These are phyloP conservation scores for Aureobasidium lini DNA, from an alignment of 2,329 filamentous ascomycete species.

Conservation along the genomic window DNA sequence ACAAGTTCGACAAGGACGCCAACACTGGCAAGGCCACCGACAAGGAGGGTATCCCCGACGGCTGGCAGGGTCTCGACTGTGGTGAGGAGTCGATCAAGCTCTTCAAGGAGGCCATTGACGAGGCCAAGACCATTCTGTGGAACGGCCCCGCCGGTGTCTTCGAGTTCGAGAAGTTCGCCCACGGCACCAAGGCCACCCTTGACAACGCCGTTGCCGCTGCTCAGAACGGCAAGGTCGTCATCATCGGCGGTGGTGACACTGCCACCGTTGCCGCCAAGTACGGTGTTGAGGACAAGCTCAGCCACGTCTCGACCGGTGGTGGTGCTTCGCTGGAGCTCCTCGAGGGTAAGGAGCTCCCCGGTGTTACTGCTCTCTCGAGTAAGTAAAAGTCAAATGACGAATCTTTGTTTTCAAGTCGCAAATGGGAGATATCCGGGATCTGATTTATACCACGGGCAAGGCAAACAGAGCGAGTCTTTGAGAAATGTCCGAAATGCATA, in stretches of 20 bases:
- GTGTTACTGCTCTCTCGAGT: conserved; percentile 82
- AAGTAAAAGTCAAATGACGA: conserved; percentile 40
- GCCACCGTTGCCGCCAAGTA: conserved; percentile 98
- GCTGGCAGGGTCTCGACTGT: conserved; percentile 97
- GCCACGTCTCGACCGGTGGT: conserved; percentile 95
- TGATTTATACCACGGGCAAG: conserved; percentile 15
- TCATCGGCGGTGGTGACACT: conserved; percentile 97
- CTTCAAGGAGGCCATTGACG: conserved; percentile 78
- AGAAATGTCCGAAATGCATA: conserved; percentile 11
- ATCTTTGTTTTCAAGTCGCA: neutral
- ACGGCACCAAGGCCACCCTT: conserved; percentile 84
- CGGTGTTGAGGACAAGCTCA: conserved; percentile 89
- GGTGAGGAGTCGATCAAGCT: conserved; percentile 81
- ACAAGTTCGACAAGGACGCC: conserved; percentile 87
- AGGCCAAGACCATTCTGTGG: conserved; percentile 96
- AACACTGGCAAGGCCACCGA: conserved; percentile 76
- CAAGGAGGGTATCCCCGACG: conserved; percentile 82
- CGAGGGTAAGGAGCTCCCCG: conserved; percentile 95
- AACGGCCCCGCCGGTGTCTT: conserved; percentile 97
- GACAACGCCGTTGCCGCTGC: conserved; percentile 79
- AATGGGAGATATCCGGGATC: conserved; percentile 8
- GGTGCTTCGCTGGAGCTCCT: conserved; percentile 92
- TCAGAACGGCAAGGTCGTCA: conserved; percentile 84
- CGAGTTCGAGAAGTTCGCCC: conserved; percentile 90
- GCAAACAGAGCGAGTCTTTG: conserved; percentile 11